These are phyloP conservation scores for Vickermania ingenoplastis DNA, from an alignment of 208 protist genomes.

Conservation along the genomic window DNA sequence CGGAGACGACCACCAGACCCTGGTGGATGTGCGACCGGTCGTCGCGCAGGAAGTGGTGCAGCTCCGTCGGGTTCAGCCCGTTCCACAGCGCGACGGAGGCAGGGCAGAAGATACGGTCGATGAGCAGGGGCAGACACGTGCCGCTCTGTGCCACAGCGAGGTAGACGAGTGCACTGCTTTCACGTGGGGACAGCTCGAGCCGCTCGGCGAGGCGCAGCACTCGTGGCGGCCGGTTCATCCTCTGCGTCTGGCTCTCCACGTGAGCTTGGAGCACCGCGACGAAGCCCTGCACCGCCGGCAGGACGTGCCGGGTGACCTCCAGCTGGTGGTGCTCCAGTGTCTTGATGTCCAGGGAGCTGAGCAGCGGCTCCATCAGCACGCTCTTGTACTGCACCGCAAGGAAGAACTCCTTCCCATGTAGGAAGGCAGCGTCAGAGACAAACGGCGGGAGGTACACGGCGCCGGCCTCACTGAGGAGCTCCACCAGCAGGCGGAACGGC, in stretches of 20 bases:
- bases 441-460: constrained; percentile 32
- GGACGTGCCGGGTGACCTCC: constrained; percentile 31
- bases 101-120: constrained; percentile 23
- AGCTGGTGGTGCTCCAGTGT: constrained; percentile 17
- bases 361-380: constrained; percentile 9
- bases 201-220: constrained; percentile 55
- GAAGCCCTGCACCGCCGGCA: constrained; percentile 30
- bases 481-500: constrained; percentile 4
- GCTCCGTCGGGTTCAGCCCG: constrained; percentile 52
- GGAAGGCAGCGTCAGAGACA: constrained; percentile 49
- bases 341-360: constrained; percentile 16
- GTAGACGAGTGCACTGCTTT: constrained; percentile 47
- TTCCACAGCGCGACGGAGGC: constrained; percentile 38
- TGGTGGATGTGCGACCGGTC: constrained; percentile 77
- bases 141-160: constrained; percentile 72
- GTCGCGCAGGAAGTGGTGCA: constrained; percentile 62
- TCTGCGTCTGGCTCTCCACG: constrained; percentile 17
- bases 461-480: constrained; percentile 12
- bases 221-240: constrained; percentile 49
- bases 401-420: constrained; percentile 37
- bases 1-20: constrained; percentile 41
- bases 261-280: constrained; percentile 14
- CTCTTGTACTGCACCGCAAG: constrained; percentile 28
- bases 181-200: constrained; percentile 38
- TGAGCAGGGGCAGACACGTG: constrained; percentile 12